phyloP scores from a whole-genome alignment of 2,329 filamentous ascomycete genomes.

The Apiospora rasikravindrae region DNA sequence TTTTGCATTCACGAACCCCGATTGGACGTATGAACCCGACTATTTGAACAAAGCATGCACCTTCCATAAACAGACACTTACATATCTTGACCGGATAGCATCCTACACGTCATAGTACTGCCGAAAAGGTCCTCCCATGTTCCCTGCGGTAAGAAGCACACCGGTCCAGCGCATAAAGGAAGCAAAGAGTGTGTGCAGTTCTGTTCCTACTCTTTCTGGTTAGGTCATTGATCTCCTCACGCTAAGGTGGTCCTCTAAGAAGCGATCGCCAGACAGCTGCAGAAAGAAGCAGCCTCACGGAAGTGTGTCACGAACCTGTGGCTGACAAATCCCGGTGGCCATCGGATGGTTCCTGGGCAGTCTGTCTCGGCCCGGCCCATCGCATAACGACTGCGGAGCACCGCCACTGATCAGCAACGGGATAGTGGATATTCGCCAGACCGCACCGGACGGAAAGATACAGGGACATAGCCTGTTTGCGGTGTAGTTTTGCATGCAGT shows the following conservation, averaged over 20 bases:
- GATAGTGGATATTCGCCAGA: not conserved
- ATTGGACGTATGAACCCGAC: not conserved
- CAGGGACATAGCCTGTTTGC: not conserved
- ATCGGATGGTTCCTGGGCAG: slow-evolving; percentile 10
- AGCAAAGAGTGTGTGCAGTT: not conserved
- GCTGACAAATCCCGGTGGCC: not conserved
- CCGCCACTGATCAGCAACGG: not conserved
- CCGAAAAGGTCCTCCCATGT: not conserved
- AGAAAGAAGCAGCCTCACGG: not conserved
- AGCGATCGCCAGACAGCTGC: not conserved
- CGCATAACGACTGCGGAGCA: not conserved
- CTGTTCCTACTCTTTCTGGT: not conserved
- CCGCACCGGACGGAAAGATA: not conserved
- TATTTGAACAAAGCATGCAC: slow-evolving; percentile 1
- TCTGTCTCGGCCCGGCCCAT: slow-evolving; percentile 4
- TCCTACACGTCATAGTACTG: not conserved
- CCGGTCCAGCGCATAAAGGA: slow-evolving; percentile 2
- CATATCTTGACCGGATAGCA: not conserved
- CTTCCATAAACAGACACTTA: not conserved
- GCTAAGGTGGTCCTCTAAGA: not conserved
- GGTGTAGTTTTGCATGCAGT: not conserved
- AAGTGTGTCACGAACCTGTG: slow-evolving; percentile 10
- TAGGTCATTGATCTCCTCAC: not conserved
- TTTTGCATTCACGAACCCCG: not conserved
- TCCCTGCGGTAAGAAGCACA: not conserved